A percentile compares a stretch with the other conserved stretches of the same genome.
Evolutionary conservation across 2,329 filamentous ascomycete species (phyloP).

Genomic region (Trichocomaceae sp.): DNA sequence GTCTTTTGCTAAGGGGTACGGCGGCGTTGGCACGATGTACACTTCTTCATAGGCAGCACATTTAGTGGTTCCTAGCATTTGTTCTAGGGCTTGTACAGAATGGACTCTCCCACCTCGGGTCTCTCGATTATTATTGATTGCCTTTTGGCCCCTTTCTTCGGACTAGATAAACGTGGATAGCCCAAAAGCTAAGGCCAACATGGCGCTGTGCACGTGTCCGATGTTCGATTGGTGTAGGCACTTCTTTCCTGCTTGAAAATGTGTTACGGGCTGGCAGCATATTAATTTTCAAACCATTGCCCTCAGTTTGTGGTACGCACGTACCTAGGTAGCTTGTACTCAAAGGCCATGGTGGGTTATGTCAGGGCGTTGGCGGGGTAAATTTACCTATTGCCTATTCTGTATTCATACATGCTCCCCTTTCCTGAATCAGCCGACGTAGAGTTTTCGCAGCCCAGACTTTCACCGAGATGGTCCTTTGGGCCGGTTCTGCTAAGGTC

Average conservation of each 20-base stretch:
- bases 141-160: too few relatives aligned
- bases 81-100: constrained; percentile 17
- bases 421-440: neutral
- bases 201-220: neutral
- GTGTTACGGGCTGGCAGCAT: neutral
- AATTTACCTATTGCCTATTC: neutral
- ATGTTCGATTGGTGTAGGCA: neutral
- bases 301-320: too few relatives aligned
- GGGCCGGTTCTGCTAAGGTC: neutral
- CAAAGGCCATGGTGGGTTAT: neutral
- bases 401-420: neutral
- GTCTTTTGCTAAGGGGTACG: constrained; percentile 13
- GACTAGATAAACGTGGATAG: too few relatives aligned
- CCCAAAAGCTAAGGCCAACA: neutral
- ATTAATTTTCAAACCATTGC: too few relatives aligned
- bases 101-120: constrained; percentile 7
- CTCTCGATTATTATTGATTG: too few relatives aligned
- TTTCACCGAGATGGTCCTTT: neutral
- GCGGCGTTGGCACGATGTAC: constrained; percentile 24
- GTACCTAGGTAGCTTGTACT: neutral
- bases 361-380: neutral
- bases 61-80: constrained; percentile 4
- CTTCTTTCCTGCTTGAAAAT: neutral
- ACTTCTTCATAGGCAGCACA: constrained; percentile 15
- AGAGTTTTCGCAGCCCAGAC: neutral